Evolutionary conservation across 495 filamentous ascomycete genomes (phyloP).

Genomic region (Penicillium paradoxum): DNA sequence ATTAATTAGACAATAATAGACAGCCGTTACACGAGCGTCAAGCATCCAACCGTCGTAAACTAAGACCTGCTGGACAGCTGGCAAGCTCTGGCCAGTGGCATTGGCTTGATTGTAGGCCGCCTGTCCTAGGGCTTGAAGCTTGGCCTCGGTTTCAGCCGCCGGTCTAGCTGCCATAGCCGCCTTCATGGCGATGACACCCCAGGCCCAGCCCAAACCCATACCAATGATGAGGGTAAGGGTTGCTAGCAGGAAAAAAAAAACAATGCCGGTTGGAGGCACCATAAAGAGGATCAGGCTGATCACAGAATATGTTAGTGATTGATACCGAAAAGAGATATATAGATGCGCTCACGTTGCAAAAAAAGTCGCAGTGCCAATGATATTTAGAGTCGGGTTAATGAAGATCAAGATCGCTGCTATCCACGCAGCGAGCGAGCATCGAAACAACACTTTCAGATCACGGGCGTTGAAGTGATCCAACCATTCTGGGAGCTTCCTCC

Average conservation of each 20-base stretch:
- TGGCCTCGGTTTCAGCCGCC: conserved; percentile 31
- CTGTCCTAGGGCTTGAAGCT: conserved; percentile 29
- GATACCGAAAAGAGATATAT: not conserved
- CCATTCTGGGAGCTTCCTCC: conserved; percentile 29
- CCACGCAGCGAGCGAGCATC: conserved; percentile 41
- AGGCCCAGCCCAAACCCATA: conserved; percentile 37
- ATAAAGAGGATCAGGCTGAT: conserved; percentile 34
- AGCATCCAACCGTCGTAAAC: conserved; percentile 39
- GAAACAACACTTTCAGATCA: conserved; percentile 42
- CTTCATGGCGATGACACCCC: conserved; percentile 41
- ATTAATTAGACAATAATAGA: conserved; percentile 33
- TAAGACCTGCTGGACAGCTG: conserved; percentile 19
- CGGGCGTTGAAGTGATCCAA: conserved; percentile 44
- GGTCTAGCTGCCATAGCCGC: conserved; percentile 36
- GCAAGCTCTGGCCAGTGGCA: conserved; percentile 24
- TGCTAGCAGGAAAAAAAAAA: conserved; percentile 36
- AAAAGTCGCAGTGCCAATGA: conserved; percentile 28
- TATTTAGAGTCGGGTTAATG: conserved; percentile 28
- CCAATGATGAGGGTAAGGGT: conserved; percentile 31
- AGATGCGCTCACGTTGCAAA: conserved; percentile 25
- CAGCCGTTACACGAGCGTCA: conserved; percentile 34
- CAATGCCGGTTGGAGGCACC: conserved; percentile 34
- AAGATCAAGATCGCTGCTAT: conserved; percentile 39
- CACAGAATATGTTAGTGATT: not conserved
- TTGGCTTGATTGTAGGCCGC: conserved; percentile 28